Percentiles rank a stretch among this genome's conserved stretches.
Conservation (phyloP, 306 rosid species). For the Herpetospermum pedunculosum region DNA sequence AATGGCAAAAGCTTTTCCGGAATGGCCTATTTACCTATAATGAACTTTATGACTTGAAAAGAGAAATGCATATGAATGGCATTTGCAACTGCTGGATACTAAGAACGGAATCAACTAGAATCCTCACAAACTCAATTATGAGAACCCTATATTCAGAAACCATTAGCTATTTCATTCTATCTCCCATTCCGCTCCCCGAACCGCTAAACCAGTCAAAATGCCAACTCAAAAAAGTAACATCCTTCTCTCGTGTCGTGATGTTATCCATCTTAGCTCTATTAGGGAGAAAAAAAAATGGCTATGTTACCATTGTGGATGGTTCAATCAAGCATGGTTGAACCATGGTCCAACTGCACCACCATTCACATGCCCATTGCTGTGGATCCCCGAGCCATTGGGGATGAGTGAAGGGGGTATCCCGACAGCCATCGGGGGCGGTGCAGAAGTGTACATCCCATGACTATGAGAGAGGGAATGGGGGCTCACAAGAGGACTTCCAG, state of each 20-base stretch:
- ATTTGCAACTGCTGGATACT: neutral
- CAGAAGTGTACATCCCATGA: conserved; percentile 62
- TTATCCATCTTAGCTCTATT: conserved; percentile 12
- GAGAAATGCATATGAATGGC: conserved; percentile 9
- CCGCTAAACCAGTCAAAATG: conserved; percentile 1
- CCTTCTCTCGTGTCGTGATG: conserved; percentile 8
- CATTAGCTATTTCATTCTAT: neutral
- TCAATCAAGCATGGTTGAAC: conserved; percentile 67
- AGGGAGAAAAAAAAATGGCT: conserved; percentile 16
- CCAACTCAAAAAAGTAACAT: conserved; percentile 7
- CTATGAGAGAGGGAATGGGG: conserved; percentile 63
- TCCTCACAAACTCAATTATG: conserved; percentile 5
- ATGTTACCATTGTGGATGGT: conserved; percentile 14
- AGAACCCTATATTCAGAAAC: conserved; percentile 3
- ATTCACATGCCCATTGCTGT: conserved; percentile 86
- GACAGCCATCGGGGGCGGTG: conserved; percentile 44
- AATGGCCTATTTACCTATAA: conserved; percentile 6
- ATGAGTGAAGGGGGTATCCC: conserved; percentile 61
- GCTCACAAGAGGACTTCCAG: conserved; percentile 65
- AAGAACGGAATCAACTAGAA: conserved; percentile 2
- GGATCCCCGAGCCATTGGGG: conserved; percentile 72
- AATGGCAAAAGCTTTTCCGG: neutral
- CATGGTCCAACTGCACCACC: conserved; percentile 94
- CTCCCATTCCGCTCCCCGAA: neutral
- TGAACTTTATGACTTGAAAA: conserved; percentile 1